Conservation (phyloP, 2,329 filamentous ascomycete genomes). For the Curvularia verruculosa region DNA sequence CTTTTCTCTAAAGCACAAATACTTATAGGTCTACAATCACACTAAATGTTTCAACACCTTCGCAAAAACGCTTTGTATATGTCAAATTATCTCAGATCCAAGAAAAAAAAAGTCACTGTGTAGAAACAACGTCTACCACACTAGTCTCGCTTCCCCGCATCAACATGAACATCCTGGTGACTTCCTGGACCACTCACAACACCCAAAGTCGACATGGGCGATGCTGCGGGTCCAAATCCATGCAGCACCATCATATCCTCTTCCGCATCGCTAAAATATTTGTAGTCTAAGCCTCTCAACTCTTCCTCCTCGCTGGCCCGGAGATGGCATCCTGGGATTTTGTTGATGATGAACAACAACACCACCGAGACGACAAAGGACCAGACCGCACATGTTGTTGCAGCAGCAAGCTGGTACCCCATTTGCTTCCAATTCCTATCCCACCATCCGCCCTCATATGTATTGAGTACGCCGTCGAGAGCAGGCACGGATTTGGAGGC, state of each 20-base stretch:
- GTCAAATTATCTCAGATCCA: background rate
- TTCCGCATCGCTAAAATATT: conserved; percentile 53
- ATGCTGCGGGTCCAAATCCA: conserved; percentile 25
- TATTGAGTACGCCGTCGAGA: conserved; percentile 58
- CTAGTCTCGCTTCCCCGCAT: conserved; percentile 30
- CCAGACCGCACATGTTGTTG: conserved; percentile 62
- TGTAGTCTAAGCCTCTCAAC: conserved; percentile 59
- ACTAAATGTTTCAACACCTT: background rate
- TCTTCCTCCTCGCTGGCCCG: conserved; percentile 63
- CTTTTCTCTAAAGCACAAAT: background rate
- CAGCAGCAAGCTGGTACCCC: conserved; percentile 63
- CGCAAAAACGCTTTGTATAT: background rate
- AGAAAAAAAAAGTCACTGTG: background rate
- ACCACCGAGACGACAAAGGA: conserved; percentile 61
- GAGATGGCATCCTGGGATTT: conserved; percentile 63
- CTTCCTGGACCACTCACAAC: conserved; percentile 23
- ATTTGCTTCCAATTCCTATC: conserved; percentile 62
- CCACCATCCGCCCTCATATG: conserved; percentile 58
- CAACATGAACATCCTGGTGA: conserved; percentile 29
- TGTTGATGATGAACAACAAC: conserved; percentile 62
- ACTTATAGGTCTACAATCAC: background rate
- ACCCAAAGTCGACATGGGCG: conserved; percentile 14
- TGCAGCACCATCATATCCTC: conserved; percentile 30
- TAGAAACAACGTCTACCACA: background rate
- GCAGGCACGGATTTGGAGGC: conserved; percentile 58